Base-by-base conservation (phyloP, 495 filamentous ascomycete species). In the Aspergillus ellipticus region DNA sequence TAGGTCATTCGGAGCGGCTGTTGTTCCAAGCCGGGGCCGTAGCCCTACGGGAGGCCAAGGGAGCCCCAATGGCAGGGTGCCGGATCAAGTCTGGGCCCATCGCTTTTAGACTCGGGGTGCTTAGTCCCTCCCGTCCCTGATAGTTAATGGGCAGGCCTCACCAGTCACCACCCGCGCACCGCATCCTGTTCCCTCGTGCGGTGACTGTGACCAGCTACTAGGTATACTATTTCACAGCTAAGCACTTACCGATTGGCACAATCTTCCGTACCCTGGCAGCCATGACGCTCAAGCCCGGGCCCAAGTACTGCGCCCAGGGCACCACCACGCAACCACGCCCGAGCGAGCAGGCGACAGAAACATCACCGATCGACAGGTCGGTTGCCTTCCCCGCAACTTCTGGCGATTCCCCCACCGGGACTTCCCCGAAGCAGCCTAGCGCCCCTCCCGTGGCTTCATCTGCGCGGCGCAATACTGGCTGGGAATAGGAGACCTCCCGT, bases 351-450 rank as follows among this genome's bases (percentile, higher is more conserved):
- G 1, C 5, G 35, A 37, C 9, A 19, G 19, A 47, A 24, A 9
- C 16, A 4, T 22, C 16, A 47, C 10, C n/a, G 42, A 52, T 51
- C 49, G 41, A 51, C 48, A 46, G 10, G 42, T 28, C 26, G 43
- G n/a, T 43, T 42, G 29, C 35, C 35, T 53, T 56, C 54, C 50
- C 49, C 50, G 48, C 53, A 56, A 53, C 39, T 11, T 24, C 29
- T 22, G 26, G 13, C 19, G 13, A 48, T 49, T 53, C 60, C 60
- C 60, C 60, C 60, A 51, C 60, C 50, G 60, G 56, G 54, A 50
- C 47, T 45, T 54, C 28, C 56, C 52, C 49, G 20, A 41, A 53
- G 24, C 11, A 48, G 48, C n/a, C 48, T 62, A 62, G 60, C 19
- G 7, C 5, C 17, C 43, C 31, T 51, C 37, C 53, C 24, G 33